These are phyloP conservation scores for Santalum album DNA, from an alignment of 164 flowering plant species.

Conservation along the genomic window DNA sequence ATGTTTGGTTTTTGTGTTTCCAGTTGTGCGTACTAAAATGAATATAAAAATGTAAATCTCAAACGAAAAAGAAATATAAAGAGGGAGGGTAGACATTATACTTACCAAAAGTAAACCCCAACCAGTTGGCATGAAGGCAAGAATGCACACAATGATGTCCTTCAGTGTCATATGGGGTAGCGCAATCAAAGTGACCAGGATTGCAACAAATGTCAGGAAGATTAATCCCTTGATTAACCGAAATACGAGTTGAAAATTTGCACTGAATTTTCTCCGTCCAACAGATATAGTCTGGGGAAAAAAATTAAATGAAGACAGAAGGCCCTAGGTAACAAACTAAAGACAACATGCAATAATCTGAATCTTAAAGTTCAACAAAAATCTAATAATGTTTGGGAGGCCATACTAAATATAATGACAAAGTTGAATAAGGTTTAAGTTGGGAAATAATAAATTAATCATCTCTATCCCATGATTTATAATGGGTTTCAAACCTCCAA, in stretches of 20 bases:
- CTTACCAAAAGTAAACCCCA: conserved; percentile 95
- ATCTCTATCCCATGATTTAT: too few relatives aligned
- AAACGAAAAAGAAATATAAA: too few relatives aligned
- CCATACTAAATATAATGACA: too few relatives aligned
- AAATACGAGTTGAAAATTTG: conserved; percentile 70
- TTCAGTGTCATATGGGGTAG: conserved; percentile 57
- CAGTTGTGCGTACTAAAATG: too few relatives aligned
- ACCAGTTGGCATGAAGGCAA: conserved; percentile 91
- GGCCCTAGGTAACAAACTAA: background rate
- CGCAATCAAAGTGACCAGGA: conserved; percentile 52
- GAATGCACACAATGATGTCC: conserved; percentile 76
- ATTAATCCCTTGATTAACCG: conserved; percentile 80
- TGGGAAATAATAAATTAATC: too few relatives aligned
- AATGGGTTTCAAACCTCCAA: too few relatives aligned
- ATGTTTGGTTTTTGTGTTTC: background rate
- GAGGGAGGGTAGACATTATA: background rate
- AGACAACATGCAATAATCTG: background rate
- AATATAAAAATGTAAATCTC: too few relatives aligned
- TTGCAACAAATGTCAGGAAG: conserved; percentile 60
- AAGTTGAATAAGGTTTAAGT: too few relatives aligned
- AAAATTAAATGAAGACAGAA: background rate
- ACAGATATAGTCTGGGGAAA: conserved; percentile 60
- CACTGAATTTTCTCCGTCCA: conserved; percentile 72
- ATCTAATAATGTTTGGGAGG: too few relatives aligned
- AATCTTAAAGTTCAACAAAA: too few relatives aligned